phyloP scores from a whole-genome alignment of 176 grass and related monocot species.

The Calamus simplicifolius region DNA sequence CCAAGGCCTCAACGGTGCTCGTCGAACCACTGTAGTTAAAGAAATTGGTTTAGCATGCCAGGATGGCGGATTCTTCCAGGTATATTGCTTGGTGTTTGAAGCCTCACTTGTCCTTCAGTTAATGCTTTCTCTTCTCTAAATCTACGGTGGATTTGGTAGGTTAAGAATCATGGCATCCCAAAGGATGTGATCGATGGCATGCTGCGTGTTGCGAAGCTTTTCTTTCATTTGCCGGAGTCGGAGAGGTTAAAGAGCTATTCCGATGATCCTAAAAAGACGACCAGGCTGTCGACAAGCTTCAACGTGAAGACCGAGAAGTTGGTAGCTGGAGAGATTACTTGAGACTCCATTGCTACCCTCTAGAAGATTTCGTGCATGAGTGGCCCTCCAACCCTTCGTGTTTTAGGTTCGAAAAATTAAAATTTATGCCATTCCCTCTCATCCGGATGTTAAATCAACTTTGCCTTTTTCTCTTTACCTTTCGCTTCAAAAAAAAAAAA shows the following conservation, averaged over 20 bases:
- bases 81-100: conserved; percentile 7
- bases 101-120: background rate
- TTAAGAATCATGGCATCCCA: conserved; percentile 74
- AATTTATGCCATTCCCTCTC: no score
- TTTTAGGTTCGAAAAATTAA: conserved; percentile 38
- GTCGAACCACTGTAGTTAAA: conserved; percentile 28
- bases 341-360: conserved; percentile 74
- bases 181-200: conserved; percentile 39
- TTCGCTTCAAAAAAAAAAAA: no score
- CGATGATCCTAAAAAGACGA: conserved; percentile 67
- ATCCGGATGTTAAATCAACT: no score
- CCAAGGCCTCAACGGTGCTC: conserved; percentile 21
- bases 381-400: conserved; percentile 64
- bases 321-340: conserved; percentile 90
- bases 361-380: conserved; percentile 64
- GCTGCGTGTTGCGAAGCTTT: conserved; percentile 58
- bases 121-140: background rate
- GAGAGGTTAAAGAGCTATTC: conserved; percentile 93
- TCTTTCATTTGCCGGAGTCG: conserved; percentile 84
- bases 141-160: conserved; percentile 15
- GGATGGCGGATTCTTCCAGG: conserved; percentile 77
- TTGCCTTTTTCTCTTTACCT: no score
- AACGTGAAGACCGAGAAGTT: conserved; percentile 80
- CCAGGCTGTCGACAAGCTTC: conserved; percentile 85
- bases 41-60: conserved; percentile 61